A percentile compares a stretch with the other conserved stretches of the same genome.
Conservation (phyloP, 1,139 yeast species). For the Suhomyces coccinellae region DNA sequence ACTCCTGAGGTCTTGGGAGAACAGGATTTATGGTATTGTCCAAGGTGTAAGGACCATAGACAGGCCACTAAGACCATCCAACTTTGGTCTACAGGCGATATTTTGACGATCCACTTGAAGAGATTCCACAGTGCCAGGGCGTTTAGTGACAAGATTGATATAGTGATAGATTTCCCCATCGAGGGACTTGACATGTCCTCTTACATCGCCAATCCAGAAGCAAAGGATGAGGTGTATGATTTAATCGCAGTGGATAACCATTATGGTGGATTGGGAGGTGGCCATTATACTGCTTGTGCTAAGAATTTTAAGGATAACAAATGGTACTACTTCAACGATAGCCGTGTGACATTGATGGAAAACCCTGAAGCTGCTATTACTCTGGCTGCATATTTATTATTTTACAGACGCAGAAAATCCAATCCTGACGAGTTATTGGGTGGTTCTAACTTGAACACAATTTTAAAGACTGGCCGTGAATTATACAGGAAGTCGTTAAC, state of each 20-base stretch:
- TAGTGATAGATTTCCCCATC: slow-evolving; percentile 83
- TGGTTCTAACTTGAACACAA: slow-evolving; percentile 29
- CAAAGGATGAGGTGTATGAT: slow-evolving; percentile 60
- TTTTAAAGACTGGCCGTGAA: slow-evolving; percentile 14
- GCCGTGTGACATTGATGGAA: slow-evolving; percentile 61
- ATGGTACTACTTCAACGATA: slow-evolving; percentile 93
- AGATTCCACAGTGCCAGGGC: slow-evolving; percentile 85
- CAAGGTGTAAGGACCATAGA: slow-evolving; percentile 81
- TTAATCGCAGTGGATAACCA: slow-evolving; percentile 93
- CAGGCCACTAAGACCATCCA: slow-evolving; percentile 91
- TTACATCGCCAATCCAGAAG: slow-evolving; percentile 43
- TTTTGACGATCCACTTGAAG: slow-evolving; percentile 84
- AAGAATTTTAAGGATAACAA: slow-evolving; percentile 72
- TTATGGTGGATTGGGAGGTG: slow-evolving; percentile 96
- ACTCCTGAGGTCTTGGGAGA: slow-evolving; percentile 84
- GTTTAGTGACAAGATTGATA: slow-evolving; percentile 86
- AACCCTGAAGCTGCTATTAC: slow-evolving; percentile 65
- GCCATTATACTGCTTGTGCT: slow-evolving; percentile 91
- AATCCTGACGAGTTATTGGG: slow-evolving; percentile 33
- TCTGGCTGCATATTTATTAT: slow-evolving; percentile 84
- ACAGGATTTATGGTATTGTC: slow-evolving; percentile 94
- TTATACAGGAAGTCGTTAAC: slow-evolving; percentile 13
- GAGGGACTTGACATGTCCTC: slow-evolving; percentile 72
- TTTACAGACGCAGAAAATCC: slow-evolving; percentile 63
- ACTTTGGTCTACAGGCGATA: slow-evolving; percentile 89